These are phyloP conservation scores for Phaeosphaeriaceae sp. DNA, from an alignment of 2,329 filamentous ascomycete species.

Conservation along the genomic window DNA sequence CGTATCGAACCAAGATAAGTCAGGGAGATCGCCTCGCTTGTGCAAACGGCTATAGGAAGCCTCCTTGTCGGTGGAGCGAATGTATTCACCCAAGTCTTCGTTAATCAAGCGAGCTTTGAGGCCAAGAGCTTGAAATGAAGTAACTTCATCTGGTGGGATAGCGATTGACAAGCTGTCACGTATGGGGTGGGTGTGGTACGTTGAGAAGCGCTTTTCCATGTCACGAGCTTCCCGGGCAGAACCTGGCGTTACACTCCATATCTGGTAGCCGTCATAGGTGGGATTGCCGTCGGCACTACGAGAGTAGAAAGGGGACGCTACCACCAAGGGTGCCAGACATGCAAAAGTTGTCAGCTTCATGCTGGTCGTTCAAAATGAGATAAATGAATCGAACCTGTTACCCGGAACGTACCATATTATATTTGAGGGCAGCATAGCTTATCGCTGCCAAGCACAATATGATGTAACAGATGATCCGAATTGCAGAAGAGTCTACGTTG, in stretches of 20 bases:
- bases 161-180: constrained; percentile 40
- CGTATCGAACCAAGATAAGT: constrained; percentile 50
- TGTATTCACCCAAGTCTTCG: constrained; percentile 53
- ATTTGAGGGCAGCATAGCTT: neutral
- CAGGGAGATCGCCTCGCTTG: constrained; percentile 40
- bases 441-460: constrained; percentile 6
- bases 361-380: neutral
- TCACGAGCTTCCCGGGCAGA: constrained; percentile 22
- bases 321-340: constrained; percentile 17
- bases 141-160: constrained; percentile 49
- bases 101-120: constrained; percentile 52
- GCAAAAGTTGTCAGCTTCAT: constrained; percentile 19
- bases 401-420: neutral
- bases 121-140: constrained; percentile 46
- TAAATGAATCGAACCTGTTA: neutral
- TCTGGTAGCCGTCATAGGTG: constrained; percentile 27
- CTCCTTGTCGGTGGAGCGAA: constrained; percentile 34
- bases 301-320: constrained; percentile 13
- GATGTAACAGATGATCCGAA: constrained; percentile 2
- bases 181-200: constrained; percentile 27
- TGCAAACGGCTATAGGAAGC: constrained; percentile 20
- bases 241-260: constrained; percentile 26
- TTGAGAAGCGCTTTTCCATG: constrained; percentile 19
- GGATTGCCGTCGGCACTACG: constrained; percentile 6
- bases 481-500: neutral